A percentile compares a stretch with the other conserved stretches of the same genome.
Evolutionary conservation across 2,329 filamentous ascomycete genomes (phyloP).

Genomic region (Cercospora zeae-maydis): DNA sequence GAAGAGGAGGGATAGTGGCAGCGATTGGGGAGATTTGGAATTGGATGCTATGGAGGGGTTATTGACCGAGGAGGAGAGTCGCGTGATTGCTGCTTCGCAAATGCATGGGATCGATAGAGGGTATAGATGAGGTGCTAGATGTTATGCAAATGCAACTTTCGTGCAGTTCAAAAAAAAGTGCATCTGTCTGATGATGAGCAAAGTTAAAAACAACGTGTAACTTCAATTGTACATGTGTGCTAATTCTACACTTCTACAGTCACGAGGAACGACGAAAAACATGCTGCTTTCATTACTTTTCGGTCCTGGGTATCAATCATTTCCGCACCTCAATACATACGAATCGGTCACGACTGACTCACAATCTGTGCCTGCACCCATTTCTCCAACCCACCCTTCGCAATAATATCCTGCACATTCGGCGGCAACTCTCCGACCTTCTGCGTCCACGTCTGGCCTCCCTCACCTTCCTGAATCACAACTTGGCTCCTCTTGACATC

Average conservation of each 20-base stretch:
- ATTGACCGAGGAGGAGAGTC: neutral
- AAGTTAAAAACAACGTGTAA: too few relatives aligned
- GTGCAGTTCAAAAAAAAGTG: neutral
- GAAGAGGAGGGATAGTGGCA: neutral
- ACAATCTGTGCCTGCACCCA: slow-evolving; percentile 74
- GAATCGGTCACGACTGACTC: slow-evolving; percentile 11
- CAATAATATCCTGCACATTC: slow-evolving; percentile 81
- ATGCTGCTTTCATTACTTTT: too few relatives aligned
- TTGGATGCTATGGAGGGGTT: neutral
- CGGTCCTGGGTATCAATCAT: slow-evolving; percentile 8
- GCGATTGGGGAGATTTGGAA: neutral
- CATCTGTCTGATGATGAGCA: neutral
- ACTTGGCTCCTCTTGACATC: slow-evolving; percentile 71
- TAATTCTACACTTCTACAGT: too few relatives aligned
- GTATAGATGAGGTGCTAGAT: neutral
- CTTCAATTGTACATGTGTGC: too few relatives aligned
- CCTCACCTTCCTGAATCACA: slow-evolving; percentile 64
- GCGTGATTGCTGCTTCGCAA: neutral
- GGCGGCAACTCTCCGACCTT: slow-evolving; percentile 79
- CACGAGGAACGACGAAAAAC: too few relatives aligned
- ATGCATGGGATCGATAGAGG: neutral
- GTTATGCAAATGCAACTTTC: neutral
- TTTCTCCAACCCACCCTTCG: slow-evolving; percentile 70
- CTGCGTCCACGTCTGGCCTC: slow-evolving; percentile 67
- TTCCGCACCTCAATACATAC: neutral